Base-by-base conservation (phyloP, 768 basidiomycete species). In the Amanita thiersii region DNA sequence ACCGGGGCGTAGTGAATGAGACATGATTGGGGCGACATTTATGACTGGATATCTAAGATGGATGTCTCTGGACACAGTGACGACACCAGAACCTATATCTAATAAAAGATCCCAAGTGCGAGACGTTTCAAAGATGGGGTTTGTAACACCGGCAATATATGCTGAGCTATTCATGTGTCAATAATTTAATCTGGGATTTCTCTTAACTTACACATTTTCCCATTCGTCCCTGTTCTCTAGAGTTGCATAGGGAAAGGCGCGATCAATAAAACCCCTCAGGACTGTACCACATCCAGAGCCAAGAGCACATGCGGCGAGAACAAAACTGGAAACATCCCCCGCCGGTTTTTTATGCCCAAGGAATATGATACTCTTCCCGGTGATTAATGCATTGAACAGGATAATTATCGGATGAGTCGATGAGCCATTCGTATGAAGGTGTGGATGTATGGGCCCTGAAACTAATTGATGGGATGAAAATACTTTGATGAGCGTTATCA, bases 131-230 rank as follows among this genome's bases (percentile, higher is more conserved):
- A 97, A 97, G 34, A 97, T 91, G 2, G 93, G 96, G 53, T 99
- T 99, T 1, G 89, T 93, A 2, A 98, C 94, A 1, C 96, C 96
- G 7, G 93, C 96, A 39, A 99, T 92, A 56, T 83, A 99, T 9
- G 89, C 94, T 3, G 86, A 81, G 28, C 90, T 91, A 49, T 28
- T 25, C 3, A n/a, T n/a, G n/a, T n/a, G n/a, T n/a, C n/a, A n/a
- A n/a, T 6, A 26, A 25, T 29, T 35, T 31, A 46, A 25, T 37
- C 12, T 10, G n/a, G n/a, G n/a, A n/a, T n/a, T n/a, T n/a, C n/a
- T n/a, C n/a, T n/a, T 2, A 17, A 48, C 84, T 64, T 65, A 91
- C 89, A 83, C 81, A 5, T 79, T 73, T 60, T 93, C 86, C 75
- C 93, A 86, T 53, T 93, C 87, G 49, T 94, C 92, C 44, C 85